Evolutionary conservation across 1,139 yeast genomes (phyloP).

Genomic region (Candida neerlandica): DNA sequence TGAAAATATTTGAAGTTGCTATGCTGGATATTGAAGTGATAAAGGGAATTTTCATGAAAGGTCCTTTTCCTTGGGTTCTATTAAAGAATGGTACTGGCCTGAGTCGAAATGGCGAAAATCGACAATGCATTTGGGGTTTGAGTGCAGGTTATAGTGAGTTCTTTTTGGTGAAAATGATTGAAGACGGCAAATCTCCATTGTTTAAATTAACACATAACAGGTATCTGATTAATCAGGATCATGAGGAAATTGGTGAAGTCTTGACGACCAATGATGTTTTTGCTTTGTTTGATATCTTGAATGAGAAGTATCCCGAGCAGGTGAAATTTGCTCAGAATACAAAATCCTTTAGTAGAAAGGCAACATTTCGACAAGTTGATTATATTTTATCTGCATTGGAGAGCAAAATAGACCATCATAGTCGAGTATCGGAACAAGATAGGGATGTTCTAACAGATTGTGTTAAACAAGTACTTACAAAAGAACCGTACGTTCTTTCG

Average conservation of each 20-base stretch:
- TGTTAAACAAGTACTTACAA: constrained; percentile 1
- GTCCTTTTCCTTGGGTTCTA: constrained; percentile 30
- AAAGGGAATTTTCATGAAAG: constrained; percentile 18
- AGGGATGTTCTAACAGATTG: background rate
- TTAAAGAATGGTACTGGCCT: constrained; percentile 31
- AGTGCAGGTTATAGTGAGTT: no score
- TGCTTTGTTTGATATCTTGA: no score
- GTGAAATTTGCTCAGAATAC: no score
- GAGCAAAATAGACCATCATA: background rate
- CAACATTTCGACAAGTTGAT: constrained; percentile 8
- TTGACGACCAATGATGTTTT: no score
- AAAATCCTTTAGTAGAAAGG: background rate
- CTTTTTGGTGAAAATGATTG: no score
- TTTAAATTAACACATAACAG: no score
- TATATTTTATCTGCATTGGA: constrained; percentile 3
- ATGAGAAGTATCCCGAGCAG: no score
- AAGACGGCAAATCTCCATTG: no score
- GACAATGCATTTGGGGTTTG: background rate
- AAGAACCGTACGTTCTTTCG: constrained; percentile 6
- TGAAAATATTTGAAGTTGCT: constrained; percentile 37
- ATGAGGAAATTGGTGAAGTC: no score
- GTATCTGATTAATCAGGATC: no score
- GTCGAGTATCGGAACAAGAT: background rate
- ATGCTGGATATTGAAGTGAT: constrained; percentile 31
- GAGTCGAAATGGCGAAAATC: constrained; percentile 27